phyloP scores from a whole-genome alignment of 352 stramenopile genomes.

The Phytophthora sojae region DNA sequence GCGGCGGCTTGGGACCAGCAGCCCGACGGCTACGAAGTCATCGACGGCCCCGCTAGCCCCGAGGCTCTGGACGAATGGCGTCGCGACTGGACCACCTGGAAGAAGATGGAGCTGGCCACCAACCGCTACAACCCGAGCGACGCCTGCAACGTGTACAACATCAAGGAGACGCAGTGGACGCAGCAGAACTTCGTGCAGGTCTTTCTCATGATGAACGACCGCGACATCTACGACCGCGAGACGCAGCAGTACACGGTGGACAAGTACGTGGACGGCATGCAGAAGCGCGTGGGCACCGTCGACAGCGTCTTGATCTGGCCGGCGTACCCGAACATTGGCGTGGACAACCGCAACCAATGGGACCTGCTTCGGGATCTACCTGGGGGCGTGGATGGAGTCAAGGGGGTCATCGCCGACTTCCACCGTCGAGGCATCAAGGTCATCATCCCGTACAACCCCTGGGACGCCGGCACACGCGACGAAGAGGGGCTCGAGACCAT shows the following conservation, averaged over 20 bases:
- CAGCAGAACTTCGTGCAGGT: slow-evolving; percentile 81
- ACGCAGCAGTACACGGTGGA: slow-evolving; percentile 70
- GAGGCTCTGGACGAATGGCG: slow-evolving; percentile 60
- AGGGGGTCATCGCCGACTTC: slow-evolving; percentile 62
- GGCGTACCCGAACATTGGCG: slow-evolving; percentile 83
- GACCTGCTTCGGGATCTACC: slow-evolving; percentile 71
- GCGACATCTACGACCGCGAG: slow-evolving; percentile 74
- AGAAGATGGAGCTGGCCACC: slow-evolving; percentile 72
- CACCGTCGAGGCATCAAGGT: slow-evolving; percentile 67
- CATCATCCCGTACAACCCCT: slow-evolving; percentile 88
- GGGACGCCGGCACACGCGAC: slow-evolving; percentile 78
- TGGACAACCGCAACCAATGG: slow-evolving; percentile 88
- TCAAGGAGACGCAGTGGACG: slow-evolving; percentile 67
- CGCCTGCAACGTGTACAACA: slow-evolving; percentile 78
- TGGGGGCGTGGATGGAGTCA: slow-evolving; percentile 55
- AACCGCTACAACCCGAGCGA: slow-evolving; percentile 70
- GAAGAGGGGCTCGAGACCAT: slow-evolving; percentile 55
- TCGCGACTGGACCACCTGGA: slow-evolving; percentile 66
- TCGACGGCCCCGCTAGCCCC: slow-evolving; percentile 57
- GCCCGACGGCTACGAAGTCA: slow-evolving; percentile 84
- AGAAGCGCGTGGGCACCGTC: slow-evolving; percentile 58
- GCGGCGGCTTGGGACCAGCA: slow-evolving; percentile 69
- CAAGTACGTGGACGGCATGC: slow-evolving; percentile 70
- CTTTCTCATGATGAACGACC: slow-evolving; percentile 83
- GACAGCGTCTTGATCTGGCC: slow-evolving; percentile 89